Base-by-base conservation (phyloP, 1,284 basidiomycete genomes). In the Somion occarium region DNA sequence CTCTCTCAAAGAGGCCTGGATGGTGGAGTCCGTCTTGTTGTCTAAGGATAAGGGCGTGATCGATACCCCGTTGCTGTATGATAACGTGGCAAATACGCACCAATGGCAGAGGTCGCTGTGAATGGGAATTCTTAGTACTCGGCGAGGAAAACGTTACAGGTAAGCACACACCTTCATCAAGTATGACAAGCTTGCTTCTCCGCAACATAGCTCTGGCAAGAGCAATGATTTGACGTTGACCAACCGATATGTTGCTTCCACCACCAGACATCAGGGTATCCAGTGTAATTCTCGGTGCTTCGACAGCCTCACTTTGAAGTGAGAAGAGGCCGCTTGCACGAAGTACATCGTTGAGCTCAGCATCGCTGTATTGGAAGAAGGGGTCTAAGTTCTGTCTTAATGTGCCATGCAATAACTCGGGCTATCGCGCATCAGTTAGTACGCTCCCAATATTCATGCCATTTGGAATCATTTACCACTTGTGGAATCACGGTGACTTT, bases 321-420 rank as follows among this genome's bases (percentile, higher is more conserved):
- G 77, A 69, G 58, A 73, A 79, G 1, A 85, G 63, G 1, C 80
- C 80, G 2, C 81, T 72, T 19, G 79, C 68, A n/a, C 74, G 73
- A 1, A 85, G 64, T 1, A 82, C 78, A 51, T 70, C 69, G 53
- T 82, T 80, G 44, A 85, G 66, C 3, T 68, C 70, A 1, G 78
- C 76, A 62, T 93, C 90, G 48, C 89, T 85, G 60, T 84, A 74
- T 61, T 85, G 75, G 5, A 75, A 78, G 62, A 91, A 92, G 0
- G 90, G 89, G 60, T 86, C 85, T 9, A 87, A 61, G 61, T 83
- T 84, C 46, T 76, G 65, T 11, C 81, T 71, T 23, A 85, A 62
- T 0, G 76, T 73, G 12, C 81, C 84, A 52, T 75, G 78, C 43
- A 87, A 65, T 1, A 86, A 70, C 56, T 86, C 83, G 5, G 90